Base-by-base conservation (phyloP, 352 stramenopile genomes). In the Phytophthora pisi region DNA sequence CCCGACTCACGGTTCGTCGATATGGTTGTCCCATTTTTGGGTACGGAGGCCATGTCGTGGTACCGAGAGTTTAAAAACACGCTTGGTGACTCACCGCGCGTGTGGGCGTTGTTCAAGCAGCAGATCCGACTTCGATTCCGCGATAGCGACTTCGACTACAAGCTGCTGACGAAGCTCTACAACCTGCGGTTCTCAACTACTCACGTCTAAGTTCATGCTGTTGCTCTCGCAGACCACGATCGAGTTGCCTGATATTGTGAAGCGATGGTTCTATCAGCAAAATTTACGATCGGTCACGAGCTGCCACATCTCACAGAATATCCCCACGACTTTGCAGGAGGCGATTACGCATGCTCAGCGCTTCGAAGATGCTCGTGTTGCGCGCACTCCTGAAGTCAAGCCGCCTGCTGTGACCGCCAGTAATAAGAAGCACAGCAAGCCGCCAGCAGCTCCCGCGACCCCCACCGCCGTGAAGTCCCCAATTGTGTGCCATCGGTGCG, bases 1-100 rank as follows among this genome's bases (percentile, higher is more conserved):
- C 16, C 20, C 10, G 38, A 52, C 40, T 61, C 54, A 20, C 54
- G 54, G 16, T 51, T 61, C 24, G 24, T 61, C 2, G 40, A 61
- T 13, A 52, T 61, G 54, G 40, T 51, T n/a, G 54, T 51, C 38
- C 54, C 40, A 6, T 42, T 61, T 61, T 11, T 51, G 36, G 40
- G 40, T 28, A 6, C 40, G 2, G 40, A 61, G 6, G 26, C 11
- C 54, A 51, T 52, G 40, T 61, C 54, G 10, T 61, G 54, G 40
- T 61, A 61, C 24, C 54, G 54, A 11, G 24, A 61, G n/a, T 61
- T 61, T 31, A 61, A 61, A 11, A 51, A 36, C 38, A 31, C 43
- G 3, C 38, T 51, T 20, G 54, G 54, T 51, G 54, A 51, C 4
- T 42, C 51, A 18, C 30, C 30, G 2, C 51, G 51, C 13, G 20